Base-by-base conservation (phyloP, 768 basidiomycete species). In the Suillus bovinus region DNA sequence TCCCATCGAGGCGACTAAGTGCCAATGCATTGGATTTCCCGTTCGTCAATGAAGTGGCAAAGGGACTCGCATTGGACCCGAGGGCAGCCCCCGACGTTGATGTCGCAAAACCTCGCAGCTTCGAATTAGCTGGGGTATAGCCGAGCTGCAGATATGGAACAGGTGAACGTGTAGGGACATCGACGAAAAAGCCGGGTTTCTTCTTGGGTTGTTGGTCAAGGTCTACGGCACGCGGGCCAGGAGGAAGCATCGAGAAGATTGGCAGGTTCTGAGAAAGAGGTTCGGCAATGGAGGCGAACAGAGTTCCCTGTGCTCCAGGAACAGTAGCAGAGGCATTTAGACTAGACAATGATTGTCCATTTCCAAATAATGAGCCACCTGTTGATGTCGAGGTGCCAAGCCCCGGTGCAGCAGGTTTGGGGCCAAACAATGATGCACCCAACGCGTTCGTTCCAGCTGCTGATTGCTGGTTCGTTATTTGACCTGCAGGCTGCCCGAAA, bases 271-370 rank as follows among this genome's bases (percentile, higher is more conserved):
- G 80, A 36, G 83, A 84, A 65, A 94, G 88, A 9, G 92, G 92
- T 72, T 96, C 91, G 31, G 91, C 88, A 70, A 98, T 93, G 22
- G 95, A 95, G 2, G 94, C 91, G 10, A 89, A 90, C 59, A 96
- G 78, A 0, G 82, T 74, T 41, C 85, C 86, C 74, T 86, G 85
- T 46, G 79, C 77, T 36, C 76, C 84, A n/a, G 79, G 76, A 59
- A 77, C 75, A 50, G 71, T 71, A 0, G 75, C 69, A 36, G 83
- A 82, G 13, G 78, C 72, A 53, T 78, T 79, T 31, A 84, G 74
- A 53, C 62, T 71, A 39, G 62, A 74, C 63, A 50, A 29, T 17
- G 60, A 69, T 57, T 66, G 72, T 68, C 73, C 71, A 33, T 64
- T 69, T 24, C 79, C 76, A 65, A 84, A 85, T 16, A 81, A 63